phyloP scores from a whole-genome alignment of 306 rosid species.

The Trifolium pratense region DNA sequence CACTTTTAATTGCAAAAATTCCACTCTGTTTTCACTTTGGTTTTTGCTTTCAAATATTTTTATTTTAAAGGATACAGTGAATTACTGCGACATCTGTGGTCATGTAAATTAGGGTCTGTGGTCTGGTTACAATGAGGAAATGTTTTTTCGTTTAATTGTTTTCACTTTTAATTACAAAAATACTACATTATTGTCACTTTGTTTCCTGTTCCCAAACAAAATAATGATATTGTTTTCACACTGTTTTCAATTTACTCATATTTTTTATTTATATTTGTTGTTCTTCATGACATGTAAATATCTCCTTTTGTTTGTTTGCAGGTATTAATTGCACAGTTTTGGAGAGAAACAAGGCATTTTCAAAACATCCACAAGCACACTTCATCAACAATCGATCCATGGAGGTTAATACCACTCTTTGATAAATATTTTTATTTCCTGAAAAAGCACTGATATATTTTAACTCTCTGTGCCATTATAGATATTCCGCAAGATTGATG shows the following conservation, averaged over 20 bases:
- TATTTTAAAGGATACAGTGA: too few species aligned
- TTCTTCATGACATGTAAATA: conserved; percentile 16
- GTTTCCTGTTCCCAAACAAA: neutral
- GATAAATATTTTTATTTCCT: conserved; percentile 31
- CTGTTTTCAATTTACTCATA: conserved; percentile 12
- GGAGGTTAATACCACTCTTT: conserved; percentile 70
- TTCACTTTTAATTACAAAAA: neutral
- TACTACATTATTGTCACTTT: neutral
- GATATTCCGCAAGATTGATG: conserved; percentile 86
- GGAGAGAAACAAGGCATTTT: conserved; percentile 65
- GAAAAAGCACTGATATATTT: conserved; percentile 31
- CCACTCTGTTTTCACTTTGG: neutral
- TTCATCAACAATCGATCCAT: conserved; percentile 93
- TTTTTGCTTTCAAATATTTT: neutral
- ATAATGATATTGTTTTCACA: too few species aligned
- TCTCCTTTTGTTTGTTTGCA: conserved; percentile 32
- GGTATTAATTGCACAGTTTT: conserved; percentile 82
- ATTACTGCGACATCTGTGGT: too few species aligned
- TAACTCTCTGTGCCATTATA: conserved; percentile 48
- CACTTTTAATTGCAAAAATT: neutral
- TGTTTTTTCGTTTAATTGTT: neutral
- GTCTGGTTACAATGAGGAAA: neutral
- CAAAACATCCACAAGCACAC: conserved; percentile 85
- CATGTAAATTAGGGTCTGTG: too few species aligned
- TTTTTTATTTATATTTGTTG: conserved; percentile 12